Conservation (phyloP, 1,284 basidiomycete genomes). For the Papiliotrema nemorosa region DNA sequence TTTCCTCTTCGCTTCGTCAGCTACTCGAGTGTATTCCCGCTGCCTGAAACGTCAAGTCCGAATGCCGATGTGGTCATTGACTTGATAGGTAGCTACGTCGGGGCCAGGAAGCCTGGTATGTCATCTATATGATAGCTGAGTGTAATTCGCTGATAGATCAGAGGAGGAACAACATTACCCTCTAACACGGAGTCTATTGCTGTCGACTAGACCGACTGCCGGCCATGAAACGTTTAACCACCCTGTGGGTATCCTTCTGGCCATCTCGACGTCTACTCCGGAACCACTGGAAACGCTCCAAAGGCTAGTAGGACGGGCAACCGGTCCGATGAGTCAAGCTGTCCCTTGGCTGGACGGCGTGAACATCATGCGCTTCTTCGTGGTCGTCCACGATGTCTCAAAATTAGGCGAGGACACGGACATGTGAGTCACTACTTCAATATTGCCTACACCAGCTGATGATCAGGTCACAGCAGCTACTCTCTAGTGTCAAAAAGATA, state of each 20-base stretch:
- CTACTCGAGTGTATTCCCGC: conserved; percentile 36
- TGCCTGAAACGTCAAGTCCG: conserved; percentile 26
- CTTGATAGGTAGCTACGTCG: conserved; percentile 35
- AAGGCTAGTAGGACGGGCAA: conserved; percentile 31
- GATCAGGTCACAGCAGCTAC: conserved; percentile 35
- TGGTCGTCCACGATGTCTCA: conserved; percentile 48
- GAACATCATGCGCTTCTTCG: conserved; percentile 43
- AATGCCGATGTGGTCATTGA: conserved; percentile 47
- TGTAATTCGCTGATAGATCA: conserved; percentile 6
- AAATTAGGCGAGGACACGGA: conserved; percentile 33
- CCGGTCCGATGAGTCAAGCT: conserved; percentile 26
- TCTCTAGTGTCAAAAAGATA: conserved; percentile 41
- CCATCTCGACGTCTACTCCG: conserved; percentile 41
- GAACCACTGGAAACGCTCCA: conserved; percentile 41
- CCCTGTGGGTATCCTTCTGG: conserved; percentile 45
- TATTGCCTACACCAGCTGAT: not conserved
- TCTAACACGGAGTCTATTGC: conserved; percentile 41
- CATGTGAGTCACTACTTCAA: conserved; percentile 21
- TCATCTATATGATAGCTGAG: not conserved
- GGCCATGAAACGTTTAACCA: conserved; percentile 50
- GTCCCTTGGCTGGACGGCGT: conserved; percentile 45
- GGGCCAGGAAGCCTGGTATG: conserved; percentile 29
- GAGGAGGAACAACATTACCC: conserved; percentile 47
- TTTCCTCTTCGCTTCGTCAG: conserved; percentile 47
- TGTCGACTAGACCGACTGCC: conserved; percentile 42